phyloP scores from a whole-genome alignment of 192 early-diverging fungal species.

The Coemansia sp. region DNA sequence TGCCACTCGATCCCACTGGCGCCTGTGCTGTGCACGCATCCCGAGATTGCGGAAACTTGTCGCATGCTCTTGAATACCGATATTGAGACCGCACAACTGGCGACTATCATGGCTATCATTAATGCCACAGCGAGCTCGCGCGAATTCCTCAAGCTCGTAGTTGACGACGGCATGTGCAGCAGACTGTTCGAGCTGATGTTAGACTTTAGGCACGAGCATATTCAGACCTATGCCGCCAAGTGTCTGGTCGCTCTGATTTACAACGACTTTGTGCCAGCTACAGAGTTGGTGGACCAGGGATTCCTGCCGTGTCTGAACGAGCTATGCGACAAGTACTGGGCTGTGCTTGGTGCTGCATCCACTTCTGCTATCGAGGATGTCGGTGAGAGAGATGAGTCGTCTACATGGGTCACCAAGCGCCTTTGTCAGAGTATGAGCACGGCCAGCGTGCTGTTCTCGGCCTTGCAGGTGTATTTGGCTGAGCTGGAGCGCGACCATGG shows the following conservation, averaged over 20 bases:
- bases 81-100: slow-evolving; percentile 23
- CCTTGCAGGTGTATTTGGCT: slow-evolving; percentile 25
- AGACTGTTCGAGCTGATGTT: slow-evolving; percentile 13
- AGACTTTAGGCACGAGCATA: slow-evolving; percentile 19
- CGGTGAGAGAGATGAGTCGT: background rate
- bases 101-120: slow-evolving; percentile 32
- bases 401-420: background rate
- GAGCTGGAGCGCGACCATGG: slow-evolving; percentile 7
- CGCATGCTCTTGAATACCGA: slow-evolving; percentile 22
- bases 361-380: background rate
- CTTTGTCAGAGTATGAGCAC: background rate
- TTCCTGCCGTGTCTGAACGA: slow-evolving; percentile 17
- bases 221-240: slow-evolving; percentile 35
- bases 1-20: slow-evolving; percentile 34
- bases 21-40: slow-evolving; percentile 14
- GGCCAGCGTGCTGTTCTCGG: slow-evolving; percentile 19
- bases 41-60: slow-evolving; percentile 23
- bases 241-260: slow-evolving; percentile 34
- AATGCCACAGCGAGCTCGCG: slow-evolving; percentile 40
- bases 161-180: background rate
- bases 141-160: slow-evolving; percentile 19
- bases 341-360: background rate
- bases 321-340: background rate
- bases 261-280: background rate
- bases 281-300: slow-evolving; percentile 1